Evolutionary conservation across 2,329 filamentous ascomycete genomes (phyloP), one percentile per base, ranked within the genome.

Genomic region (Xylariaceae sp.): DNA sequence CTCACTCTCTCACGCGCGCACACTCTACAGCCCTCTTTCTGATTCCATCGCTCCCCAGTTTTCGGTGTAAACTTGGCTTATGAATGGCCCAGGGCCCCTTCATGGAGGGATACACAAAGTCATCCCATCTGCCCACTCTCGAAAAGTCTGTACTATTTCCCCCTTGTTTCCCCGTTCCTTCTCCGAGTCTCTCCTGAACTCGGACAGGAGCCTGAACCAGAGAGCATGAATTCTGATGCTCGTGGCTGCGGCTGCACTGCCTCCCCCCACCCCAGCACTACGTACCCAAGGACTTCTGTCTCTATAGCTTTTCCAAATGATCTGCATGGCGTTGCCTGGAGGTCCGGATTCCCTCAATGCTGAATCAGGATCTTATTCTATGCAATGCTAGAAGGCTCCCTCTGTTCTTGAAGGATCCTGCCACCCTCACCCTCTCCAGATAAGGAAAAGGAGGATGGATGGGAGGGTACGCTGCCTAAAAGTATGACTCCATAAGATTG

Each of bases 101-200:
- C 61, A 67, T 57, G 67, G 67, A 66, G 64, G 65, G 68, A 62
- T 68, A 60, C 67, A 69, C 65, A 68, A 63, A 65, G 60, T 62
- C 15, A 54, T 60, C 61, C 23, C 56, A 62, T 63, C 62, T 59
- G 56, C 53, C 62, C 61, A 58, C 64, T 47, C 56, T 62, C 58
- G 63, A 41, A 65, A 52, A 52, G 6, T 48, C 66, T 67, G 61
- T 56, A 57, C 50, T 41, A 17, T 41, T 49, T 56, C 58, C 55
- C 47, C 17, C 53, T 30, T 23, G 53, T 41, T 51, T 53, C 37
- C 44, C 49, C 23, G 52, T 55, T 37, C 50, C 2, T 23, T 55
- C 51, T 51, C 37, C 53, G 41, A 1, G 34, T 55, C n/a, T 35
- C 35, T 53, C 35, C 34, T 49, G 30, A 54, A 35, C 50, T 15